Evolutionary conservation across 1,139 yeast species (phyloP).

Genomic region (Insectozyma bohioensis): DNA sequence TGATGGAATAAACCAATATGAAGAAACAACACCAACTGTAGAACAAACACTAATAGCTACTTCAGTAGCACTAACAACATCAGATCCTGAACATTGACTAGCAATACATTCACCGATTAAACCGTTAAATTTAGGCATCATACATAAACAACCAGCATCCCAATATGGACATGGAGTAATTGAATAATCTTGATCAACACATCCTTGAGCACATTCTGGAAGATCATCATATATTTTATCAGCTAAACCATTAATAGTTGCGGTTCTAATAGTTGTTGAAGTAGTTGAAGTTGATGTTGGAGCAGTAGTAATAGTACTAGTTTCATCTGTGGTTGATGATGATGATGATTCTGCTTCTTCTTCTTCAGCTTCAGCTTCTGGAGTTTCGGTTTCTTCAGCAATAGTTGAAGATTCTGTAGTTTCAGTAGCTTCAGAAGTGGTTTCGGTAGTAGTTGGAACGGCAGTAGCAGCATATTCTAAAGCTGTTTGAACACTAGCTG

Average conservation of each 20-base stretch:
- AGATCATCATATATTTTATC: slow-evolving; percentile 26
- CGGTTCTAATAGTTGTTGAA: slow-evolving; percentile 35
- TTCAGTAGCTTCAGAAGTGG: slow-evolving; percentile 6
- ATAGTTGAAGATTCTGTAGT: background rate
- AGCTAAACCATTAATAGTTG: slow-evolving; percentile 36
- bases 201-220: slow-evolving; percentile 24
- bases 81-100: slow-evolving; percentile 29
- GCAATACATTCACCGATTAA: slow-evolving; percentile 32
- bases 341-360: slow-evolving; percentile 4
- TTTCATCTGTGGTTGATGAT: background rate
- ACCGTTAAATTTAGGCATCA: slow-evolving; percentile 30
- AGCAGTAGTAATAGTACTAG: slow-evolving; percentile 2
- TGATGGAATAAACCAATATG: slow-evolving; percentile 37
- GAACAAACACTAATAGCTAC: slow-evolving; percentile 42
- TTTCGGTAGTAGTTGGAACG: slow-evolving; percentile 9
- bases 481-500: slow-evolving; percentile 30
- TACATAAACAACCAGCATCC: slow-evolving; percentile 40
- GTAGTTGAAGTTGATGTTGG: slow-evolving; percentile 19
- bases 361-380: slow-evolving; percentile 9
- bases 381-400: background rate
- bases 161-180: slow-evolving; percentile 35
- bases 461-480: slow-evolving; percentile 31
- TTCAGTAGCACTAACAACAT: slow-evolving; percentile 38
- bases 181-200: slow-evolving; percentile 30
- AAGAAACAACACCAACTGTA: slow-evolving; percentile 42